Percentiles rank a stretch among this genome's conserved stretches.
Evolutionary conservation across 2,329 filamentous ascomycete genomes (phyloP).

Genomic region (Trichoderma harzianum): DNA sequence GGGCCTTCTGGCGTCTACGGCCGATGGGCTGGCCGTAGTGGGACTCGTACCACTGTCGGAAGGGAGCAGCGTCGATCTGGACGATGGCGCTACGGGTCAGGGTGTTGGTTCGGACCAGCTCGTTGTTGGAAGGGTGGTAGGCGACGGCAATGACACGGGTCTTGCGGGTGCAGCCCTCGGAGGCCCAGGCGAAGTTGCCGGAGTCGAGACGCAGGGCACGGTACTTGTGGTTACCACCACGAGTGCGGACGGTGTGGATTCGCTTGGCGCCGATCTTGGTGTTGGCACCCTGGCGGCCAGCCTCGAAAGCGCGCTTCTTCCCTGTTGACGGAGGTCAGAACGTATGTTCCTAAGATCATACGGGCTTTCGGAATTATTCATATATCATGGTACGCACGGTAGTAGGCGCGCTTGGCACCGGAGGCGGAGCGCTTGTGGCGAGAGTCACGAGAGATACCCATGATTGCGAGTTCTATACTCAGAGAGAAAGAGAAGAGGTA

Average conservation of each 20-base stretch:
- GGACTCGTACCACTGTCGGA: constrained; percentile 99
- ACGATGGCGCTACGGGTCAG: constrained; percentile 98
- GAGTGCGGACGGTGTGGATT: constrained; percentile 94
- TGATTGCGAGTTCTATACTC: constrained; percentile 68
- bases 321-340: constrained; percentile 72
- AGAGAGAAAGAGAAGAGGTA: not conserved
- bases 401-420: constrained; percentile 95
- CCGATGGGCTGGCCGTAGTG: constrained; percentile 94
- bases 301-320: constrained; percentile 99
- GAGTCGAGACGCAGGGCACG: constrained; percentile 97
- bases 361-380: constrained; percentile 59
- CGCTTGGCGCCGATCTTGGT: constrained; percentile 98
- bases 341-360: constrained; percentile 58
- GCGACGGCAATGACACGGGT: constrained; percentile 97
- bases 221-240: constrained; percentile 99
- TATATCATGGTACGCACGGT: constrained; percentile 60
- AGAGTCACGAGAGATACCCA: constrained; percentile 99
- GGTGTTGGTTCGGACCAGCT: constrained; percentile 99
- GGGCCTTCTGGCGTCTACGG: constrained; percentile 86
- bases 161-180: constrained; percentile 97
- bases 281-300: constrained; percentile 98
- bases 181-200: constrained; percentile 99
- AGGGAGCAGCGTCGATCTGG: constrained; percentile 97
- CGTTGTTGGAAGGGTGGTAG: constrained; percentile 99
- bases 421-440: constrained; percentile 99